phyloP scores from a whole-genome alignment of 2,329 filamentous ascomycete genomes.

The Calonectria montana region DNA sequence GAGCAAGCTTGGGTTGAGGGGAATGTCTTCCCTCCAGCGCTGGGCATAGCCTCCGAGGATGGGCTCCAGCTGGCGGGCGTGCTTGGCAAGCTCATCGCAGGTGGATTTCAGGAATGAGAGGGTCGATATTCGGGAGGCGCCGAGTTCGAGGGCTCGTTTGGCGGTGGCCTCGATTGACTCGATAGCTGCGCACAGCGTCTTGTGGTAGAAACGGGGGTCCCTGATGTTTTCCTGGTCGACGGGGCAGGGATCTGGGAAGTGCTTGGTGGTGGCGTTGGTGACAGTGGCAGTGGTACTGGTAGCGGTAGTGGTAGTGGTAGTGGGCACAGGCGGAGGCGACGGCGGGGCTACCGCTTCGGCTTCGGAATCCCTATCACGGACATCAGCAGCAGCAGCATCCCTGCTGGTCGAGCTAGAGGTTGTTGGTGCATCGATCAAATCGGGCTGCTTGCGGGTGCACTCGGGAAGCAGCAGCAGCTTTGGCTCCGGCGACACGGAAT shows the following conservation, averaged over 20 bases:
- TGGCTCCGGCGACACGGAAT: neutral
- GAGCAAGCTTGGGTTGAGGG: constrained; percentile 28
- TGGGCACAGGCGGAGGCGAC: neutral
- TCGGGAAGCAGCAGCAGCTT: neutral
- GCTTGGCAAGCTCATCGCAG: constrained; percentile 23
- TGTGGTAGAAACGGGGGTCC: constrained; percentile 23
- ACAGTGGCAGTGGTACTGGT: neutral
- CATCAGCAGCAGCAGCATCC: neutral
- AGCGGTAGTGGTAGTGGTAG: neutral
- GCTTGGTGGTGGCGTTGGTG: neutral
- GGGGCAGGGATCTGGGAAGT: neutral
- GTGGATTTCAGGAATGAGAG: constrained; percentile 23
- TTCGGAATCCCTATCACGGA: neutral
- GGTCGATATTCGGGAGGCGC: constrained; percentile 29
- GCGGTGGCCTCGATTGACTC: neutral
- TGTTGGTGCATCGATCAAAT: neutral
- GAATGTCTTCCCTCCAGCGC: constrained; percentile 30
- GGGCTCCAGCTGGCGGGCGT: constrained; percentile 27
- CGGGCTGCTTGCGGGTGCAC: neutral
- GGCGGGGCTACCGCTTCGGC: neutral
- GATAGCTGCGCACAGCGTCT: constrained; percentile 13
- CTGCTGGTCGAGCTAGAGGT: neutral
- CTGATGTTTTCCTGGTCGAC: neutral
- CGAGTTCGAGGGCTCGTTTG: constrained; percentile 7
- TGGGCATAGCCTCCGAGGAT: constrained; percentile 29